Conservation (phyloP, 2,329 filamentous ascomycete genomes). For the Fusarium sp. region DNA sequence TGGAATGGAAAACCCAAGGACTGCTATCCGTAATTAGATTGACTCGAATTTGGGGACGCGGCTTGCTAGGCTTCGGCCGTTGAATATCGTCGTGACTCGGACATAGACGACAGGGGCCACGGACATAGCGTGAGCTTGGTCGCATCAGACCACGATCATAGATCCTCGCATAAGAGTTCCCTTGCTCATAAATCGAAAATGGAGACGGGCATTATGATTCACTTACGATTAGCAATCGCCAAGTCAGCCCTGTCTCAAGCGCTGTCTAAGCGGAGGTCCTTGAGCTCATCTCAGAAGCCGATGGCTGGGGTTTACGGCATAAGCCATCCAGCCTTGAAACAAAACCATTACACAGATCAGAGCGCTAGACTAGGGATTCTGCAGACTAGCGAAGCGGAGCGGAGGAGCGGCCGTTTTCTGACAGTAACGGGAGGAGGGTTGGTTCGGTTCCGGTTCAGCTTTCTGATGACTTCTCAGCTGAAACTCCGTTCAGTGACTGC, state of each 20-base stretch:
- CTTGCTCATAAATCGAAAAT: neutral
- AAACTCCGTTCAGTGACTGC: constrained; percentile 13
- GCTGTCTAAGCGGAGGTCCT: neutral
- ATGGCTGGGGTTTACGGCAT: constrained; percentile 11
- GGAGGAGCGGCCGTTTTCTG: constrained; percentile 20
- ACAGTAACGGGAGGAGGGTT: constrained; percentile 16
- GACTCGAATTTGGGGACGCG: constrained; percentile 6
- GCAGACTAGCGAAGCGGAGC: neutral
- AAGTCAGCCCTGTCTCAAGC: neutral
- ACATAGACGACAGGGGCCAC: neutral
- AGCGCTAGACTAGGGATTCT: constrained; percentile 11
- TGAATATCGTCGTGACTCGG: constrained; percentile 4
- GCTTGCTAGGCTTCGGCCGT: constrained; percentile 17
- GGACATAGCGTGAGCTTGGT: neutral
- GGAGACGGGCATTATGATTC: neutral
- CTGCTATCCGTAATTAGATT: neutral
- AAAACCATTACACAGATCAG: constrained; percentile 13
- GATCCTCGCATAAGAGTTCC: constrained; percentile 18
- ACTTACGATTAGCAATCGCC: neutral
- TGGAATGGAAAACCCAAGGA: neutral
- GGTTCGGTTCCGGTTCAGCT: constrained; percentile 21
- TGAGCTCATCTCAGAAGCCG: constrained; percentile 3
- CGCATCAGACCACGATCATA: neutral
- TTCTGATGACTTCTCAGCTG: constrained; percentile 15
- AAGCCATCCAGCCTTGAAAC: constrained; percentile 30